Evolutionary conservation across 1,284 basidiomycete genomes (phyloP), one percentile per base, ranked within the genome.

Genomic region (Macrocybe sp.): DNA sequence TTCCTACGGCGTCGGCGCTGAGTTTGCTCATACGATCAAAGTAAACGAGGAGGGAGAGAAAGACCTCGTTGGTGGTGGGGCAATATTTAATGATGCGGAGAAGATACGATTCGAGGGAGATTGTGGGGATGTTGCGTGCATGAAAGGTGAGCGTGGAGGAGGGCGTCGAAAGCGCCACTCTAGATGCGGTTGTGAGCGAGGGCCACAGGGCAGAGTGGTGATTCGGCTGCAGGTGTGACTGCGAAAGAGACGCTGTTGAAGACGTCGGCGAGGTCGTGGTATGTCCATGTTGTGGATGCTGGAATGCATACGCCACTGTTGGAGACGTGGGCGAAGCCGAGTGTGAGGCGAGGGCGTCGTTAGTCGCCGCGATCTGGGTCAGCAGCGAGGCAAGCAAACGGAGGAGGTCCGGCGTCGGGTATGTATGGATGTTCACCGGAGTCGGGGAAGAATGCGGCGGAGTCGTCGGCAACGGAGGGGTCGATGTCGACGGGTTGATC

Each of bases 11-110:
- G 51, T 88, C 84, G 36, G 73, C 70, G 48, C 78, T 78, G 29
- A 89, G 69, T 60, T 78, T 86, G 57, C 79, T 83, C 86, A 90
- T 89, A 47, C 96, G 81, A 67, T 99, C 96, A 66, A 99, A 98
- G 67, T 98, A 99, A 41, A 98, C 94, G 47, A 98, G 75, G 39
- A 99, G 74, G 37, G 90, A 85, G 7, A 98, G 76, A 63, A 99
- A 99, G 38, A 99, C 96, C 63, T 98, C 92, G 70, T 98, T 99
- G 38, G 95, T 96, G 2, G 95, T 95, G 2, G 96, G 96, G 64
- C 96, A 99, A 66, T 99, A 99, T 63, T 96, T 97, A 67, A 97
- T 83, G 54, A 99, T 99, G 37, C 96, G 85, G 31, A 96, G 72
- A 7, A 99, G 81, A 64, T 99, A 99, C 3, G 90, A 84, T 66